A percentile compares a stretch with the other conserved stretches of the same genome.
Conservation (phyloP, 176 grass and related monocot species). For the Lolium perenne region DNA sequence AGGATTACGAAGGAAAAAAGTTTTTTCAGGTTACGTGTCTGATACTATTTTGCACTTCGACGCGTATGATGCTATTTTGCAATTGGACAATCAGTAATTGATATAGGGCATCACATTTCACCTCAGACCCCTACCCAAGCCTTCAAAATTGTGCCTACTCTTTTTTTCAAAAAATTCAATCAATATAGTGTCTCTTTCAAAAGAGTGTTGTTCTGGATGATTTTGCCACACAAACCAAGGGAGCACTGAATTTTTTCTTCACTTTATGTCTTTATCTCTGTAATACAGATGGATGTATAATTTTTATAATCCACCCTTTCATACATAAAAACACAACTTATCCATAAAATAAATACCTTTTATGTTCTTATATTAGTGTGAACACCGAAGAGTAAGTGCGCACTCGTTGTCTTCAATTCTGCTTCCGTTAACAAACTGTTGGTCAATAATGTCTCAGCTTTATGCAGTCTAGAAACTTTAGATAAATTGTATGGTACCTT, state of each 20-base stretch:
- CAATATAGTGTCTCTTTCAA: background rate
- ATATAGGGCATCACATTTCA: constrained; percentile 17
- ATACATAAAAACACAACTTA: background rate
- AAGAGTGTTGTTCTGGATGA: background rate
- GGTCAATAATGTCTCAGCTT: background rate
- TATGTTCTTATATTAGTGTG: background rate
- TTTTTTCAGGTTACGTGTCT: constrained; percentile 73
- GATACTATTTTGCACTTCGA: constrained; percentile 16
- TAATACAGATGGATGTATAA: background rate
- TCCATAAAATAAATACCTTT: background rate
- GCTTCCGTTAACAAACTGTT: background rate
- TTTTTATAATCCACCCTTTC: background rate
- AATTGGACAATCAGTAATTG: constrained; percentile 9
- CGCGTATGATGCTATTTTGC: background rate
- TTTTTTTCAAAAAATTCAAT: background rate
- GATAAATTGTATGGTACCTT: background rate
- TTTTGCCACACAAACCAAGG: background rate
- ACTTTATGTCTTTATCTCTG: background rate
- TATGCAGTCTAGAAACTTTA: constrained; percentile 3
- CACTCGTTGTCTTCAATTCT: background rate
- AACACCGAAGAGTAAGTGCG: background rate
- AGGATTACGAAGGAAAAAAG: constrained; percentile 69
- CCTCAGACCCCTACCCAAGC: background rate
- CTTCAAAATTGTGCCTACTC: background rate
- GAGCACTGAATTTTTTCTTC: background rate